A percentile compares a stretch with the other conserved stretches of the same genome.
Evolutionary conservation across 2,329 filamentous ascomycete genomes (phyloP).

Genomic region (Hypoxylon sp.): DNA sequence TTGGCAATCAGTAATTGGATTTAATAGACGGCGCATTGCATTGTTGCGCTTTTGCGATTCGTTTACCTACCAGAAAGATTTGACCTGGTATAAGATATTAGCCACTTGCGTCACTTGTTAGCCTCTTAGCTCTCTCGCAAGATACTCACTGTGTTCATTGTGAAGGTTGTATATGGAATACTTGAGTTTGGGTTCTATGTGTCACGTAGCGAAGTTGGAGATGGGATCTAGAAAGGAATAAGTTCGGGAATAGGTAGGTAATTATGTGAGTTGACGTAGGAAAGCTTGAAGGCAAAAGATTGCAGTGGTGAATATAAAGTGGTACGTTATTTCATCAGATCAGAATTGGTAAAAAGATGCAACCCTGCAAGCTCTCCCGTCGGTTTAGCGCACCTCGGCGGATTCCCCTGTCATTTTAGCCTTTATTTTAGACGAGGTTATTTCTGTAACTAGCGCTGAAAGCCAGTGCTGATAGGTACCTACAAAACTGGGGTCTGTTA

Average conservation of each 20-base stretch:
- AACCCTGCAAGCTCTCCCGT: constrained; percentile 34
- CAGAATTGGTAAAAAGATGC: constrained; percentile 15
- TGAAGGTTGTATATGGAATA: constrained; percentile 4
- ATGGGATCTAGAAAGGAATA: constrained; percentile 7
- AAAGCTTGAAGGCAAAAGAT: constrained; percentile 21
- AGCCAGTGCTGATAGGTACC: too few relatives aligned
- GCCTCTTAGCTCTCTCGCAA: not conserved
- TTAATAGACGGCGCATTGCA: not conserved
- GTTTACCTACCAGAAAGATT: constrained; percentile 73
- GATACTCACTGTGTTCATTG: constrained; percentile 36
- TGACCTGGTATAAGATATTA: constrained; percentile 55
- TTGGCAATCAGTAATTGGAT: constrained; percentile 16
- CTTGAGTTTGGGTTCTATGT: not conserved
- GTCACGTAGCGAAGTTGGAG: too few relatives aligned
- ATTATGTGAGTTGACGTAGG: constrained; percentile 10
- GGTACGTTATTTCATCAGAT: constrained; percentile 31
- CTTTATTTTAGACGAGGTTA: constrained; percentile 10
- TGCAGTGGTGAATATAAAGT: constrained; percentile 17
- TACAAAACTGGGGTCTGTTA: not conserved
- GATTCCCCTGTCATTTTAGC: constrained; percentile 3
- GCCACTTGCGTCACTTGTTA: constrained; percentile 10
- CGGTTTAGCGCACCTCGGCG: constrained; percentile 23
- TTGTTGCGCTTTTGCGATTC: too few relatives aligned
- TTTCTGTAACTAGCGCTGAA: constrained; percentile 10
- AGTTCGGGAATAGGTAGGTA: constrained; percentile 9